phyloP scores from a whole-genome alignment of 257 asterid genomes.

The Przewalskia tangutica region DNA sequence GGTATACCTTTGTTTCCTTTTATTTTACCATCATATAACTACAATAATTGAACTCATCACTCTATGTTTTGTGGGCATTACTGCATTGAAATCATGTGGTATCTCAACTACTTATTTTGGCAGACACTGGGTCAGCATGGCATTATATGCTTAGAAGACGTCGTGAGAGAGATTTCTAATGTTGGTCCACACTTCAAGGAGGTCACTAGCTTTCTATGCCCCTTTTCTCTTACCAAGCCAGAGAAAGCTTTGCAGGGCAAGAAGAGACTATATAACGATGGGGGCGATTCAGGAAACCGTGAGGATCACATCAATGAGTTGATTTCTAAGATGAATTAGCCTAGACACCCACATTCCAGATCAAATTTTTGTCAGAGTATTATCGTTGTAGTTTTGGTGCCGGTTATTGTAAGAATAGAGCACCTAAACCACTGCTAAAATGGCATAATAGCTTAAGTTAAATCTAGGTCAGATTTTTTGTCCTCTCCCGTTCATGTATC shows the following conservation, averaged over 20 bases:
- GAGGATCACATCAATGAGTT: conserved; percentile 59
- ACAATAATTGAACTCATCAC: background rate
- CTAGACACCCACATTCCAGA: background rate
- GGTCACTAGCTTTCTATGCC: conserved; percentile 56
- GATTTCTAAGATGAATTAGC: conserved; percentile 69
- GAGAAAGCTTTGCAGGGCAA: conserved; percentile 68
- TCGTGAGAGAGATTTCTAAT: conserved; percentile 56
- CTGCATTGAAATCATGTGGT: background rate
- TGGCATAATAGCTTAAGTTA: background rate
- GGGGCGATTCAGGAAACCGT: conserved; percentile 87
- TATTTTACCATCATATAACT: background rate
- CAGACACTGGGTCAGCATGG: conserved; percentile 65
- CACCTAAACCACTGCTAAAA: background rate
- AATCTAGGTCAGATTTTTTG: background rate
- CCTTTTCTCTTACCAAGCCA: conserved; percentile 63
- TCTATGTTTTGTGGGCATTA: background rate
- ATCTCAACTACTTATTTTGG: background rate
- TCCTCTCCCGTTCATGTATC: background rate
- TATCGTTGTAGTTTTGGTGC: background rate
- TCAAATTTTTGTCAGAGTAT: background rate
- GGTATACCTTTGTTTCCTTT: conserved; percentile 32
- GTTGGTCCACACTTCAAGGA: conserved; percentile 60
- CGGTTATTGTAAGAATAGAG: background rate
- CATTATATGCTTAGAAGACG: conserved; percentile 77
- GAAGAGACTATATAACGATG: conserved; percentile 67